Conservation (phyloP, 768 basidiomycete species). For the Agaricus blazei region DNA sequence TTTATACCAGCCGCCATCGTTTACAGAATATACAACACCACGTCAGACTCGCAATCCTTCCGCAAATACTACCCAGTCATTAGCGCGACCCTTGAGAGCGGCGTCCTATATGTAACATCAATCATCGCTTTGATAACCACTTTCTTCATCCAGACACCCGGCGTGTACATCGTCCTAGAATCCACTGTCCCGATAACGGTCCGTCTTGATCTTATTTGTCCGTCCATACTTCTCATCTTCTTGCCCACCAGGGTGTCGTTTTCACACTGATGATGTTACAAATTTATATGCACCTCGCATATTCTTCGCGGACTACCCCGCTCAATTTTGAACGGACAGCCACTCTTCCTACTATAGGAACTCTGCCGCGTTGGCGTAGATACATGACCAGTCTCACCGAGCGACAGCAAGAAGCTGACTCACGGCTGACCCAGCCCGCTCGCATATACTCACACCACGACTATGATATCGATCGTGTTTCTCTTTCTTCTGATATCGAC, state of each 20-base stretch:
- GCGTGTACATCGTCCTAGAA: background rate
- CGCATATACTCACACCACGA: background rate
- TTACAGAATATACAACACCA: background rate
- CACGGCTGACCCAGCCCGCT: background rate
- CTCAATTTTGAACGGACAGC: background rate
- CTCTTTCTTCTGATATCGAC: background rate
- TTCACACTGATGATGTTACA: slow-evolving; percentile 7
- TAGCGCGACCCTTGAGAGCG: background rate
- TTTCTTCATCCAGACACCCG: background rate
- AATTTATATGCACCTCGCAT: slow-evolving; percentile 2
- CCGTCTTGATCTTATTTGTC: background rate
- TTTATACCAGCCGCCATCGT: background rate
- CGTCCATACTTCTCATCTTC: background rate
- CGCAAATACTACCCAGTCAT: slow-evolving; percentile 1
- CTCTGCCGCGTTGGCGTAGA: slow-evolving; percentile 7
- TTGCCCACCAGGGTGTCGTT: slow-evolving; percentile 1
- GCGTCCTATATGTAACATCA: background rate
- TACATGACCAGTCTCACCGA: background rate
- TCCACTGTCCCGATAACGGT: slow-evolving; percentile 2
- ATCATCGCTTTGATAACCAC: background rate
- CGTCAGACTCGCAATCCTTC: background rate
- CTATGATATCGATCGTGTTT: background rate
- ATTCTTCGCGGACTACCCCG: background rate
- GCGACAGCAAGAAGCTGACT: background rate
- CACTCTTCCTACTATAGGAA: slow-evolving; percentile 5